Evolutionary conservation across 805 yeast species (phyloP), one percentile per base, ranked within the genome.

Genomic region (Priceomyces melissophilus): DNA sequence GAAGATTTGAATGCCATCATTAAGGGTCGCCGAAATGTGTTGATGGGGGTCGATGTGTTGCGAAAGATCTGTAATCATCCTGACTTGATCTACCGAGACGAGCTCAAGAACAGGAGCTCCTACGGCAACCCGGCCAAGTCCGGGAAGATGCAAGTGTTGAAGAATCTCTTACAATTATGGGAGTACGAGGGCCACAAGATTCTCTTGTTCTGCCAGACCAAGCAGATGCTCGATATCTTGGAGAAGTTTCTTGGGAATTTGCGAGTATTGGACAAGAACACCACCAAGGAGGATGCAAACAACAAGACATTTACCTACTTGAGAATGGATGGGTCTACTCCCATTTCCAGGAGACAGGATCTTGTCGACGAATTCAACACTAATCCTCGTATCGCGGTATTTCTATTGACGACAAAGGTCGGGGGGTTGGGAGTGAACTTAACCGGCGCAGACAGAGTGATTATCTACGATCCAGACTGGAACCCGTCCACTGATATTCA

Each of bases 381-480:
- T 11, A 80, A 82, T 47, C 67, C 73, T 1, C 56, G 63, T 25
- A 77, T 77, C 42, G 65, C 73, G 37, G 77, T 93, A 2, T 93
- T 93, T 58, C 61, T 93, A 15, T 66, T 93, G 30, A 93, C 99
- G 0, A 93, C 99, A 0, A 79, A 91, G 54, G 99, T 93, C 5
- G 99, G 99, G 14, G 99, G 99, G 0, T 67, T 93, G 30, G 99
- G 99, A 14, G 87, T 91, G 1, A 91, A 91, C 59, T 61, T 91
- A 35, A 91, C 96, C 0, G 98, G 98, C 3, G 98, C 99, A 0
- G 89, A 89, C 49, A 67, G 98, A 34, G 96, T 91, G 10, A 87
- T 91, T 15, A 91, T 91, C 11, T 91, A 77, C 58, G 99, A 91
- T 55, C 99, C 99, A 0, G 98, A 93, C 62, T 91, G 99, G 99